phyloP scores from a whole-genome alignment of 371 early-diverging fungal species.

The Blakeslea trispora region DNA sequence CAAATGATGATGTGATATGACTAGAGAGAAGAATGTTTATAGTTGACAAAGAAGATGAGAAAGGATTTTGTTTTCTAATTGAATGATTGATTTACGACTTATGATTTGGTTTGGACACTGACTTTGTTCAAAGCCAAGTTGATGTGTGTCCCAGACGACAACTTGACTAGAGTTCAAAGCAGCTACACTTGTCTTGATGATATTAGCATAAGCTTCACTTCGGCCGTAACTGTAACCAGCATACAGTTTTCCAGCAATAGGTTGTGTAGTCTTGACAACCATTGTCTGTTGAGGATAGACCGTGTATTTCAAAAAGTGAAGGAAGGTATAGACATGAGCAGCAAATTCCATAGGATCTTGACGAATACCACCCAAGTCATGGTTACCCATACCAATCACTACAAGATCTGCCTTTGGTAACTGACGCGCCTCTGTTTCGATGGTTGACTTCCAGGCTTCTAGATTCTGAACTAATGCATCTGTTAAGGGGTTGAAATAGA shows the following conservation, averaged over 20 bases:
- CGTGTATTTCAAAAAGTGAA: constrained; percentile 12
- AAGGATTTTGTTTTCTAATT: constrained; percentile 9
- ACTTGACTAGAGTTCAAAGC: constrained; percentile 16
- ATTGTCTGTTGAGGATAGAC: constrained; percentile 30
- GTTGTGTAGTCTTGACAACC: constrained; percentile 37
- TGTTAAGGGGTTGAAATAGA: not conserved
- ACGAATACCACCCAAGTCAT: constrained; percentile 23
- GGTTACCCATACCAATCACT: constrained; percentile 32
- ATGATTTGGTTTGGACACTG: not conserved
- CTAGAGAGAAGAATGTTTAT: not conserved
- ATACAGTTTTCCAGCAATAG: constrained; percentile 15
- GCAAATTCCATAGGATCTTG: constrained; percentile 32
- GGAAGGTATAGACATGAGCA: constrained; percentile 18
- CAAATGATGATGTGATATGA: no score
- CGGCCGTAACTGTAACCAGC: constrained; percentile 32
- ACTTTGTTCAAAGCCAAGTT: constrained; percentile 22
- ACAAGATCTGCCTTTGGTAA: constrained; percentile 37
- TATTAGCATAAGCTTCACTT: constrained; percentile 37
- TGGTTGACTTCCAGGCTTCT: not conserved
- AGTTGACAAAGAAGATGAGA: not conserved
- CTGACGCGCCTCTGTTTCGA: not conserved
- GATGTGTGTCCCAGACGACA: constrained; percentile 38
- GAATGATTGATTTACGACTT: not conserved
- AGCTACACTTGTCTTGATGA: constrained; percentile 18
- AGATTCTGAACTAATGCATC: constrained; percentile 18